Percentiles rank a stretch among this genome's conserved stretches.
These are phyloP conservation scores for Podospora didyma DNA, from an alignment of 495 filamentous ascomycete species.

Conservation along the genomic window DNA sequence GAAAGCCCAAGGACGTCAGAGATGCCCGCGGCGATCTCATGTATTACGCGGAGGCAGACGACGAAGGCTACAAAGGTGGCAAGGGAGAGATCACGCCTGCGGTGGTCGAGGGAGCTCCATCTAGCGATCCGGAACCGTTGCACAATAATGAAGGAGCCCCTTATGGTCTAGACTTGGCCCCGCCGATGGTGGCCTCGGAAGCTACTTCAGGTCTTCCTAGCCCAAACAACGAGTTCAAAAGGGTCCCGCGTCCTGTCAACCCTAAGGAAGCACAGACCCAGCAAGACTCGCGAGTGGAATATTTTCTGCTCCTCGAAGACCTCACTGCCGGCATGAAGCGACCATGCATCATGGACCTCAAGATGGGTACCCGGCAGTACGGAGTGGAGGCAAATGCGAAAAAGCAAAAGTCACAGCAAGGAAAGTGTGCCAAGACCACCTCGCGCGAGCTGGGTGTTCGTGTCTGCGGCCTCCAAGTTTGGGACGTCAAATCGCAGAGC, in stretches of 20 bases:
- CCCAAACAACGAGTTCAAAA: slow-evolving; percentile 30
- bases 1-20: slow-evolving; percentile 60
- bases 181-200: slow-evolving; percentile 23
- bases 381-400: slow-evolving; percentile 89
- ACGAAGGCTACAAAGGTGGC: slow-evolving; percentile 79
- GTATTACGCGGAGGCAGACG: slow-evolving; percentile 71
- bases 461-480: slow-evolving; percentile 93
- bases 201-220: slow-evolving; percentile 20
- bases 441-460: slow-evolving; percentile 88
- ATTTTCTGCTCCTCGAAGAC: slow-evolving; percentile 94
- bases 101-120: background rate
- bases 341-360: slow-evolving; percentile 93
- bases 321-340: slow-evolving; percentile 94
- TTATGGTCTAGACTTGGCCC: background rate
- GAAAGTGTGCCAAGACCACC: slow-evolving; percentile 89
- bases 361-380: slow-evolving; percentile 99
- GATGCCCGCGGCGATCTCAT: slow-evolving; percentile 66
- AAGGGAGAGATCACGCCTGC: slow-evolving; percentile 39
- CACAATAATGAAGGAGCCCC: background rate
- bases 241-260: slow-evolving; percentile 52
- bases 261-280: slow-evolving; percentile 75
- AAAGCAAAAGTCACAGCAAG: slow-evolving; percentile 87
- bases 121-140: background rate
- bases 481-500: slow-evolving; percentile 77
- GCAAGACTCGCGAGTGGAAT: slow-evolving; percentile 66